Percentiles rank a stretch among this genome's conserved stretches.
Conservation (phyloP, 139 green algal genomes). For the Tetraselmis chui region DNA sequence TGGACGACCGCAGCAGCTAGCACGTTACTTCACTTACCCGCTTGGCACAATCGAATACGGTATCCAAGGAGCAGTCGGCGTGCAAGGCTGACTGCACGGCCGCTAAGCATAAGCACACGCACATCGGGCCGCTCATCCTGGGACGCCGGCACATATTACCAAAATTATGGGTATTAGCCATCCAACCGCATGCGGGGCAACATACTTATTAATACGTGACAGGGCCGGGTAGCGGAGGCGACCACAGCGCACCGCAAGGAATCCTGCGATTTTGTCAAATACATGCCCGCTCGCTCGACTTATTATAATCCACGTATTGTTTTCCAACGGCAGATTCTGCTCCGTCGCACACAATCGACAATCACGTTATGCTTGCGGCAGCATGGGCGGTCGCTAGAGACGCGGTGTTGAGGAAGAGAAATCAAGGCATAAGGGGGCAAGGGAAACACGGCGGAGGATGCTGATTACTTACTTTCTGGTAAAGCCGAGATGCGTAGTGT, state of each 20-base stretch:
- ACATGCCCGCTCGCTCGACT: neutral
- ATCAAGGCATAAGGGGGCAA: too few species aligned
- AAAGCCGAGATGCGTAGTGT: neutral
- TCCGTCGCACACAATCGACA: neutral
- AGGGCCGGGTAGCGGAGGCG: neutral
- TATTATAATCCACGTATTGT: neutral
- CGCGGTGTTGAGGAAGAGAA: too few species aligned
- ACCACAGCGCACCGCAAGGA: neutral
- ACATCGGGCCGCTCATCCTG: slow-evolving; percentile 8
- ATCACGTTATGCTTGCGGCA: too few species aligned
- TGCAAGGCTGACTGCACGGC: neutral
- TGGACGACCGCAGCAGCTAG: too few species aligned
- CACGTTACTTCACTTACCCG: too few species aligned
- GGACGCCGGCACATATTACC: neutral
- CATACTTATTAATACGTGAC: too few species aligned
- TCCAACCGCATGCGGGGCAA: too few species aligned
- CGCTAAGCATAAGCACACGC: slow-evolving; percentile 1
- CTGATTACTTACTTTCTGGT: neutral
- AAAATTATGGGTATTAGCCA: neutral
- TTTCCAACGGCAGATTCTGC: neutral
- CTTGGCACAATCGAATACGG: neutral
- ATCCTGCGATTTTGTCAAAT: neutral
- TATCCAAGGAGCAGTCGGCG: slow-evolving; percentile 2
- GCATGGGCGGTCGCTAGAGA: too few species aligned
- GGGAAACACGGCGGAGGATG: too few species aligned